Evolutionary conservation across 2,329 filamentous ascomycete genomes (phyloP), one percentile per base, ranked within the genome.

Genomic region (Pseudocercospora fuligena): DNA sequence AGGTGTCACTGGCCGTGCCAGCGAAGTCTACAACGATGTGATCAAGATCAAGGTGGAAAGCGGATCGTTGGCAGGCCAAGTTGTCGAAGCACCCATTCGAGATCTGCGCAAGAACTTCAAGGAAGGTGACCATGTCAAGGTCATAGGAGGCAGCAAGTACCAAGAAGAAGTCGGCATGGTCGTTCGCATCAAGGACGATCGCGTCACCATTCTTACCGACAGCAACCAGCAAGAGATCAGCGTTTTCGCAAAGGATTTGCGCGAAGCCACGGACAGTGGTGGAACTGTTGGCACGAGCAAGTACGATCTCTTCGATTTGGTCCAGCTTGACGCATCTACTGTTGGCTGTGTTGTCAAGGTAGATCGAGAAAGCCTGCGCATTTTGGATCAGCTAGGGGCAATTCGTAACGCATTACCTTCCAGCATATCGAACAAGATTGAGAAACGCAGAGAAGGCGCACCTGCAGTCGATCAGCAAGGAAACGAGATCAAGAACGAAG

Each of bases 91-190:
- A 11, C 95, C 95, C 1, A 91, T 93, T 69, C 96, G 95, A 80
- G 92, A 92, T 53, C 85, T 99, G 27, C 92, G 95, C 65, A 99
- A 99, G 81, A 88, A 92, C 31, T 99, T 99, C 86, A 89, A 87
- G 71, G 87, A 94, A 69, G 95, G 95, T 84, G 95, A 99, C 75
- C 95, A 99, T 77, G 95, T 99, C 83, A 98, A 98, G 83, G 95
- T 99, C 72, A 97, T 97, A 77, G 94, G 95, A 63, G 94, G 94
- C 46, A 97, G 94, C 82, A 91, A 93, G 73, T 98, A 94, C 79
- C 89, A 92, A 63, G 95, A 97, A 73, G 95, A 99, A 81, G 91
- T 98, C 53, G 95, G 95, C 80, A 97, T 97, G 88, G 94, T 99
- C 60, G 93, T 98, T 71, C 92, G 93, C 78, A 95, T 97, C 72